Evolutionary conservation across 352 stramenopile genomes (phyloP).

Genomic region (Pythium dissimile): DNA sequence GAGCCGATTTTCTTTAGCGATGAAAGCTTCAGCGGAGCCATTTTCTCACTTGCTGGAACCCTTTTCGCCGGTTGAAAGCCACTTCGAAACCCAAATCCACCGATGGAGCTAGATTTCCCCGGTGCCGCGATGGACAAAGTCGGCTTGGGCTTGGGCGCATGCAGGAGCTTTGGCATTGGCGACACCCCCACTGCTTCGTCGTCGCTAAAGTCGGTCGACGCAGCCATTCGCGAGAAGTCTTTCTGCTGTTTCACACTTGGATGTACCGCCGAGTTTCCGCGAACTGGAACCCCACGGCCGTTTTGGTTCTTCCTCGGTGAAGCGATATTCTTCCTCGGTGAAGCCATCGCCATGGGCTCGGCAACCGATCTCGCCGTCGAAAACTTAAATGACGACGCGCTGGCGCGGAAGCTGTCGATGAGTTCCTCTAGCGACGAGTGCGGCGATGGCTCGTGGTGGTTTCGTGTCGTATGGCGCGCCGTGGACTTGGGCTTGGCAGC

Average conservation of each 20-base stretch:
- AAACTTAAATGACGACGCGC: conserved; percentile 16
- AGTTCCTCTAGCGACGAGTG: conserved; percentile 41
- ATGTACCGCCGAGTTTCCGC: too few relatives aligned
- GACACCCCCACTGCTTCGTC: conserved; percentile 15
- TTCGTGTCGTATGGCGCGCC: background rate
- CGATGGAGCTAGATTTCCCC: background rate
- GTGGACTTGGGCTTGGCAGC: too few relatives aligned
- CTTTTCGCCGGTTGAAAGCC: background rate
- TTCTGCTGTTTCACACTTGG: too few relatives aligned
- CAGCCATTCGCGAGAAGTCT: too few relatives aligned
- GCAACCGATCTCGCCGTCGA: background rate
- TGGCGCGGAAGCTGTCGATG: conserved; percentile 45
- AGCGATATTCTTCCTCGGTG: conserved; percentile 2
- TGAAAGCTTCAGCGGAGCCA: background rate
- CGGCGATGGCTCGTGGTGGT: background rate
- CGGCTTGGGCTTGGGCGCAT: conserved; percentile 39
- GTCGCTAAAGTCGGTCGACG: too few relatives aligned
- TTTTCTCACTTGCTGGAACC: background rate
- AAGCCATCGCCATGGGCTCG: background rate
- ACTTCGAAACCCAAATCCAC: background rate
- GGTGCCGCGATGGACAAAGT: conserved; percentile 19
- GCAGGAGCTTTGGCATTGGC: conserved; percentile 47
- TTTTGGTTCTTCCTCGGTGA: background rate
- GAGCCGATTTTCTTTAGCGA: background rate
- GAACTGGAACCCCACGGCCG: background rate